phyloP scores from a whole-genome alignment of 148 eudicot genomes.

The Camellia sinensis region DNA sequence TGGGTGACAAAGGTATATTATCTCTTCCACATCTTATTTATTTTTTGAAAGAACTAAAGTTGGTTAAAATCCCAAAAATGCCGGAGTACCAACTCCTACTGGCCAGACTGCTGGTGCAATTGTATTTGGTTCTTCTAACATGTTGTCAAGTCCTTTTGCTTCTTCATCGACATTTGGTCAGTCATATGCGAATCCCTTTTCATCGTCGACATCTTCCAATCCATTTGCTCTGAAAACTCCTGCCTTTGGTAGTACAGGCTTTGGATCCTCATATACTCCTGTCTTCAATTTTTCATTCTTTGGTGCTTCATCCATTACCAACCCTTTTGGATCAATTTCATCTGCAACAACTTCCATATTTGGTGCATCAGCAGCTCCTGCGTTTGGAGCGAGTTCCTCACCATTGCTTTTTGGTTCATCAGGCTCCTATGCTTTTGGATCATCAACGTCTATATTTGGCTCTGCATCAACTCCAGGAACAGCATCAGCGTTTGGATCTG shows the following conservation, averaged over 20 bases:
- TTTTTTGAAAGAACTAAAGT: not conserved
- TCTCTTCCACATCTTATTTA: not conserved
- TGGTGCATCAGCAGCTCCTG: constrained; percentile 42
- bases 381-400: constrained; percentile 54
- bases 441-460: constrained; percentile 54
- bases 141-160: constrained; percentile 45
- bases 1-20: no score
- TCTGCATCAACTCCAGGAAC: constrained; percentile 53
- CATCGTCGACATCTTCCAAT: constrained; percentile 54
- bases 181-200: constrained; percentile 14
- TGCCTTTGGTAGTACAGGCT: constrained; percentile 46
- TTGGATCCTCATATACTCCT: constrained; percentile 51
- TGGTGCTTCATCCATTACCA: constrained; percentile 44
- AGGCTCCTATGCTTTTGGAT: constrained; percentile 52
- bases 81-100: constrained; percentile 84
- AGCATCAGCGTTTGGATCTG: constrained; percentile 47
- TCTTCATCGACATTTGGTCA: constrained; percentile 60
- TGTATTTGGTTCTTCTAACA: constrained; percentile 42
- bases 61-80: not conserved
- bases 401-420: constrained; percentile 61
- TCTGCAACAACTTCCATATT: constrained; percentile 54
- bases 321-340: constrained; percentile 60
- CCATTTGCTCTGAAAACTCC: constrained; percentile 66
- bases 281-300: constrained; percentile 62
- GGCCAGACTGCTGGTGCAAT: constrained; percentile 48